Conservation (phyloP, 2,329 filamentous ascomycete species). For the Fusarium sp. region DNA sequence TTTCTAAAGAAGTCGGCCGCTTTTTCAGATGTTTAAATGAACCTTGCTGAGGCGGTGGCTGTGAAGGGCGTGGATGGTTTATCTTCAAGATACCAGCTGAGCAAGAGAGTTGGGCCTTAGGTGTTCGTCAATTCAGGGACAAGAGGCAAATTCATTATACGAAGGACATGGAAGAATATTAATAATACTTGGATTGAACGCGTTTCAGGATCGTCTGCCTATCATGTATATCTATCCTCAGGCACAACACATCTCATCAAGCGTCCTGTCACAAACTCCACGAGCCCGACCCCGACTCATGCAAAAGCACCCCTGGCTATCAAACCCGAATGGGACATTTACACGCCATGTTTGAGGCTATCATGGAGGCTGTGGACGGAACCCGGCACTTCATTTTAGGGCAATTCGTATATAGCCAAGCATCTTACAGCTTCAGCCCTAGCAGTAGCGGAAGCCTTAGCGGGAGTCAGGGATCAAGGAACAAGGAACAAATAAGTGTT, state of each 20-base stretch:
- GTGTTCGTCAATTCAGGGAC: not conserved
- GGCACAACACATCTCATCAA: not conserved
- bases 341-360: not conserved
- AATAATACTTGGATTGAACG: not conserved
- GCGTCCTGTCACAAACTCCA: not conserved
- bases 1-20: not conserved
- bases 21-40: not conserved
- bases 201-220: not conserved
- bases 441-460: conserved; percentile 7
- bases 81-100: not conserved
- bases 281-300: not conserved
- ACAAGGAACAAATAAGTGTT: not conserved
- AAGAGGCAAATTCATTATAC: not conserved
- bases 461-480: not conserved
- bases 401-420: conserved; percentile 8
- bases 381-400: not conserved
- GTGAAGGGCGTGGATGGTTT: not conserved
- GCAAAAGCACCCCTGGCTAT: not conserved
- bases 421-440: conserved; percentile 31
- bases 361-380: conserved; percentile 10
- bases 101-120: not conserved
- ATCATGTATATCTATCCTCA: not conserved
- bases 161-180: not conserved
- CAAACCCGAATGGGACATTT: conserved; percentile 3
- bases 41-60: not conserved